Evolutionary conservation across 129 eudicot species (phyloP).

Genomic region (Helianthus tuberosus): DNA sequence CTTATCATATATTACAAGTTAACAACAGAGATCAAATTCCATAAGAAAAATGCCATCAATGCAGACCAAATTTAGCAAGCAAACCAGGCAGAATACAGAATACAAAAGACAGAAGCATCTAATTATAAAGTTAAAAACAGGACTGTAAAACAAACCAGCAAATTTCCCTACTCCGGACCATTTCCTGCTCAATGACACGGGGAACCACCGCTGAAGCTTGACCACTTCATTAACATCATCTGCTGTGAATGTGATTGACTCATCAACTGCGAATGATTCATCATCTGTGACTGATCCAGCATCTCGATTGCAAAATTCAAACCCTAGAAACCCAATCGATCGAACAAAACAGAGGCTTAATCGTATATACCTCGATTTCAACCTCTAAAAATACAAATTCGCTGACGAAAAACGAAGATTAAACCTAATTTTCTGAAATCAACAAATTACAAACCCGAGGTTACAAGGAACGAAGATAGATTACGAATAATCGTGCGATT

Average conservation of each 20-base stretch:
- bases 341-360: no score
- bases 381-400: neutral
- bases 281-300: conserved; percentile 30
- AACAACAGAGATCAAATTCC: neutral
- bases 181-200: conserved; percentile 22
- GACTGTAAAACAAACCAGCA: conserved; percentile 15
- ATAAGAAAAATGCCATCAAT: neutral
- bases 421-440: no score
- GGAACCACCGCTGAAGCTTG: conserved; percentile 38
- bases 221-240: conserved; percentile 17
- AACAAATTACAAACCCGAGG: conserved; percentile 27
- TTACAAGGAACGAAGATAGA: neutral
- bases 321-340: conserved; percentile 16
- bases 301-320: conserved; percentile 8
- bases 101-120: neutral
- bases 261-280: conserved; percentile 37
- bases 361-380: no score
- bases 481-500: neutral
- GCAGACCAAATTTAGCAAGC: neutral
- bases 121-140: conserved; percentile 30
- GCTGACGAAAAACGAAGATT: neutral
- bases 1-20: neutral
- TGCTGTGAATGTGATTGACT: conserved; percentile 41
- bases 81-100: neutral
- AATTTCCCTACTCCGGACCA: neutral